phyloP scores from a whole-genome alignment of 441 rosid species.

The Macaranga tanarius region DNA sequence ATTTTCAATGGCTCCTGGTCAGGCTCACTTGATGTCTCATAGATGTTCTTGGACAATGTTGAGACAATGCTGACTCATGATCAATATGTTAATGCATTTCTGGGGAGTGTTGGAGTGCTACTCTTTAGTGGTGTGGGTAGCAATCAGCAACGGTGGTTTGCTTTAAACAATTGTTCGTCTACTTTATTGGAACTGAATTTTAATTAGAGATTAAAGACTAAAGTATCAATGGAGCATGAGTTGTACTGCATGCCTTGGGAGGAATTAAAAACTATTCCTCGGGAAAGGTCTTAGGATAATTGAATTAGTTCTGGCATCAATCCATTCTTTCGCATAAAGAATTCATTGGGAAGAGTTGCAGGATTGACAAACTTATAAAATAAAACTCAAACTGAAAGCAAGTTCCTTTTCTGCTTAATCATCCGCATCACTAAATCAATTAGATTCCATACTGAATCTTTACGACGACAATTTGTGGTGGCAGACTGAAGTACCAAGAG shows the following conservation, averaged over 20 bases:
- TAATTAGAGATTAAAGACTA: conserved; percentile 19
- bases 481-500: conserved; percentile 24
- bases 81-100: not conserved
- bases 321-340: conserved; percentile 22
- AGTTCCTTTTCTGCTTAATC: conserved; percentile 34
- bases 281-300: conserved; percentile 18
- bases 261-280: conserved; percentile 18
- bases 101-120: not conserved
- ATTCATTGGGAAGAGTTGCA: conserved; percentile 36
- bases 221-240: conserved; percentile 30
- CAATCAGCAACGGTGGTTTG: conserved; percentile 5
- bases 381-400: conserved; percentile 31
- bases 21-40: not conserved
- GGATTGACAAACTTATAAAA: conserved; percentile 29
- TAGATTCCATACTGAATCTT: conserved; percentile 37
- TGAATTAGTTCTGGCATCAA: conserved; percentile 21
- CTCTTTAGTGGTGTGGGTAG: conserved; percentile 11
- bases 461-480: conserved; percentile 29
- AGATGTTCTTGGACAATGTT: conserved; percentile 2
- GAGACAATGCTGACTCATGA: conserved; percentile 8
- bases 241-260: conserved; percentile 27
- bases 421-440: conserved; percentile 28
- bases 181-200: conserved; percentile 1
- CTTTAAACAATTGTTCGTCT: conserved; percentile 12
- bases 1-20: not conserved